Percentiles rank a stretch among this genome's conserved stretches.
Conservation (phyloP, 805 yeast species). For the Ogataea nitratoaversa region DNA sequence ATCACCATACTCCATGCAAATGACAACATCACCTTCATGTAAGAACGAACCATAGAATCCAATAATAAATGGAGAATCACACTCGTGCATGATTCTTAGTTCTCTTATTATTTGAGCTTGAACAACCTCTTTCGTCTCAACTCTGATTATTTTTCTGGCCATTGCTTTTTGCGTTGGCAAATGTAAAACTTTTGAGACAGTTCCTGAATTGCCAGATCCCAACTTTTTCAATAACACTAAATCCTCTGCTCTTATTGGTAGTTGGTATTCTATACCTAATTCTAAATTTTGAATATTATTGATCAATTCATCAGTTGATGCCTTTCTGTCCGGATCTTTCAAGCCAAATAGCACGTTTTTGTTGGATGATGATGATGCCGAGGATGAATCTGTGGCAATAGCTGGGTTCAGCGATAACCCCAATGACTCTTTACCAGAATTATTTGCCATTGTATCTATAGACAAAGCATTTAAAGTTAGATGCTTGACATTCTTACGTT, state of each 20-base stretch:
- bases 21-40: constrained; percentile 68
- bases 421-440: neutral
- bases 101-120: constrained; percentile 86
- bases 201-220: constrained; percentile 94
- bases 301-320: constrained; percentile 34
- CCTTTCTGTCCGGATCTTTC: constrained; percentile 28
- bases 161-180: constrained; percentile 81
- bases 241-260: constrained; percentile 58
- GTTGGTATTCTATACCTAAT: constrained; percentile 49
- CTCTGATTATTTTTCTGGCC: constrained; percentile 86
- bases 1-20: constrained; percentile 95
- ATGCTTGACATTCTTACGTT: constrained; percentile 56
- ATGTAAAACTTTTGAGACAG: constrained; percentile 84
- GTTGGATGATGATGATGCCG: constrained; percentile 1
- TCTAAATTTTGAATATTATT: constrained; percentile 46
- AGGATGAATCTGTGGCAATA: constrained; percentile 11
- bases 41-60: constrained; percentile 90
- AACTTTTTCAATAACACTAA: constrained; percentile 68
- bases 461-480: constrained; percentile 36
- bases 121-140: constrained; percentile 75
- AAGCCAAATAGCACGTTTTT: constrained; percentile 12
- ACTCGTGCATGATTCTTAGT: constrained; percentile 84
- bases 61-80: constrained; percentile 77
- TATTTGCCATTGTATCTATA: constrained; percentile 4
- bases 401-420: neutral